These are phyloP conservation scores for Hypsizygus marmoreus DNA, from an alignment of 768 basidiomycete species.

Conservation along the genomic window DNA sequence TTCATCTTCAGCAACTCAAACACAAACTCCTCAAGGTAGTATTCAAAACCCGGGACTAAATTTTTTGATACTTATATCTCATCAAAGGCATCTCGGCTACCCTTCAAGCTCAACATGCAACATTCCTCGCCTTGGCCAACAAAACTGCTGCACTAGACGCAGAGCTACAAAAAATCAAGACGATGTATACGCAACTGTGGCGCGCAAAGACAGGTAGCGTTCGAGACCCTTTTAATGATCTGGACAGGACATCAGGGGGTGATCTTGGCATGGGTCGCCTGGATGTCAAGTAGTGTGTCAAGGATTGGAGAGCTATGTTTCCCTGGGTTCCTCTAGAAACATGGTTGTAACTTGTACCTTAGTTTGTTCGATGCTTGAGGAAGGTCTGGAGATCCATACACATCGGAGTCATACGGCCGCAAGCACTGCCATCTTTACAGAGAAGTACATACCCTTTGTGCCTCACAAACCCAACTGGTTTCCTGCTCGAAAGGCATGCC, in stretches of 20 bases:
- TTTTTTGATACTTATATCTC: constrained; percentile 11
- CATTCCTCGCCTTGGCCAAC: constrained; percentile 74
- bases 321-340: not conserved
- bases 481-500: too few relatives aligned
- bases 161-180: constrained; percentile 77
- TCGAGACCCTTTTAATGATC: constrained; percentile 75
- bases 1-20: constrained; percentile 62
- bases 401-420: too few relatives aligned
- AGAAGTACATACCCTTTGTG: too few relatives aligned
- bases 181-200: constrained; percentile 77
- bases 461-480: too few relatives aligned
- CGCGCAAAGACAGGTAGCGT: constrained; percentile 78
- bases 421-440: too few relatives aligned
- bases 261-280: constrained; percentile 49
- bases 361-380: too few relatives aligned
- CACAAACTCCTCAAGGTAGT: constrained; percentile 80
- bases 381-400: too few relatives aligned
- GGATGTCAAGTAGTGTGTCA: constrained; percentile 31
- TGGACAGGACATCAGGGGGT: constrained; percentile 32
- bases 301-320: not conserved
- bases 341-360: too few relatives aligned
- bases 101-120: constrained; percentile 77
- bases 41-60: too few relatives aligned
- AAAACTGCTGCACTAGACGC: constrained; percentile 75
- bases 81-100: constrained; percentile 68